phyloP scores from a whole-genome alignment of 306 rosid genomes.

The Casuarina glauca region DNA sequence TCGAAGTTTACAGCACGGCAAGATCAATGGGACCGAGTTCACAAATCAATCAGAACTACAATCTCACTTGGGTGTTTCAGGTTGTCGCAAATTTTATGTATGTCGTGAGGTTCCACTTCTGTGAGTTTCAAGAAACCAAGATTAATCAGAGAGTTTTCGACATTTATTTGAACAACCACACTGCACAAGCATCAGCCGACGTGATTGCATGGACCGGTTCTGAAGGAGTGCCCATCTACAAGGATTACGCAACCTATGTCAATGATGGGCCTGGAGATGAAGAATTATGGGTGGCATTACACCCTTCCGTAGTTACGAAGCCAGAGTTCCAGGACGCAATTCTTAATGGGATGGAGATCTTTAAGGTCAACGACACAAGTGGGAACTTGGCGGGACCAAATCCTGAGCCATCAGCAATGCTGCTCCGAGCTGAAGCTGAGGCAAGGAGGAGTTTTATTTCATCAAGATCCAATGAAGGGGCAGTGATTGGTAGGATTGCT shows the following conservation, averaged over 20 bases:
- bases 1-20: slow-evolving; percentile 38
- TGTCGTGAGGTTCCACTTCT: slow-evolving; percentile 50
- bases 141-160: slow-evolving; percentile 37
- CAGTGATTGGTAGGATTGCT: slow-evolving; percentile 50
- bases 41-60: slow-evolving; percentile 28
- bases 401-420: slow-evolving; percentile 49
- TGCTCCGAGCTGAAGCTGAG: slow-evolving; percentile 8
- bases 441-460: background rate
- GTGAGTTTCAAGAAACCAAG: slow-evolving; percentile 31
- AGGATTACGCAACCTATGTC: slow-evolving; percentile 39
- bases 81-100: slow-evolving; percentile 51
- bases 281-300: slow-evolving; percentile 41
- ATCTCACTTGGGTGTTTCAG: slow-evolving; percentile 53
- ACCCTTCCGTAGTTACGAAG: slow-evolving; percentile 23
- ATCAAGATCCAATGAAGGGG: background rate
- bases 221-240: slow-evolving; percentile 36
- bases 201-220: slow-evolving; percentile 43
- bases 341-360: slow-evolving; percentile 54
- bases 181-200: slow-evolving; percentile 39
- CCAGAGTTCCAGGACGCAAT: slow-evolving; percentile 46
- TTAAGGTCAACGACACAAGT: slow-evolving; percentile 46
- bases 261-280: slow-evolving; percentile 25
- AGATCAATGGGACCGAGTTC: slow-evolving; percentile 48
- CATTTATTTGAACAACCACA: slow-evolving; percentile 48
- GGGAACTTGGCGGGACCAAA: slow-evolving; percentile 51